phyloP scores from a whole-genome alignment of 257 asterid species.

The Fraxinus pennsylvanica region DNA sequence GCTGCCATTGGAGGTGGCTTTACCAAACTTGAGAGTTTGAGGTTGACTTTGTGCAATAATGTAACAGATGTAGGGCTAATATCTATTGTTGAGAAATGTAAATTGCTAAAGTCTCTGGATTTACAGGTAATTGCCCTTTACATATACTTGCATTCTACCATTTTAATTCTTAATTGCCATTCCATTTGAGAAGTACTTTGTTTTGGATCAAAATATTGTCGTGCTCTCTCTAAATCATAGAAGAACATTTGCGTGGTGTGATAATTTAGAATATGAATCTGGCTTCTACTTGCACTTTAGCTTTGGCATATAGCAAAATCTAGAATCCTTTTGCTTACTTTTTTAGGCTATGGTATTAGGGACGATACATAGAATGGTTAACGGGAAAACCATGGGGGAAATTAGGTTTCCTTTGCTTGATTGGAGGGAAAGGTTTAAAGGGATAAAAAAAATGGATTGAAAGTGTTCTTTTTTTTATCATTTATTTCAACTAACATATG shows the following conservation, averaged over 20 bases:
- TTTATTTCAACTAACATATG: too few species aligned
- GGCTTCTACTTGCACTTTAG: neutral
- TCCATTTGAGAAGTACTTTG: neutral
- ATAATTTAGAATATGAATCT: too few species aligned
- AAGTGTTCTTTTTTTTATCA: too few species aligned
- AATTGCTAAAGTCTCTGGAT: conserved; percentile 63
- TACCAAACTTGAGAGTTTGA: conserved; percentile 65
- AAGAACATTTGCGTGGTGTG: neutral
- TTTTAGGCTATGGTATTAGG: too few species aligned
- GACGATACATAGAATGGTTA: too few species aligned
- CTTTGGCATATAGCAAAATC: neutral
- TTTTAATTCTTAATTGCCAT: neutral
- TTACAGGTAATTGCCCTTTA: conserved; percentile 57
- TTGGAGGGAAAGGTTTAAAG: too few species aligned
- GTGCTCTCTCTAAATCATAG: neutral
- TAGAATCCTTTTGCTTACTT: too few species aligned
- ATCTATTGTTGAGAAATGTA: conserved; percentile 67
- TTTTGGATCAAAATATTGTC: too few species aligned
- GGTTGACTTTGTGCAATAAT: conserved; percentile 78
- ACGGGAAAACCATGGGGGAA: too few species aligned
- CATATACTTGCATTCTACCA: neutral
- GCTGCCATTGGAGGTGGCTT: neutral
- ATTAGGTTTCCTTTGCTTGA: too few species aligned
- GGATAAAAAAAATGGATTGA: too few species aligned
- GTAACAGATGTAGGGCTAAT: conserved; percentile 64